Evolutionary conservation across 208 protist genomes (phyloP), one percentile per base, ranked within the genome.

Genomic region (Crithidia acanthocephali): DNA sequence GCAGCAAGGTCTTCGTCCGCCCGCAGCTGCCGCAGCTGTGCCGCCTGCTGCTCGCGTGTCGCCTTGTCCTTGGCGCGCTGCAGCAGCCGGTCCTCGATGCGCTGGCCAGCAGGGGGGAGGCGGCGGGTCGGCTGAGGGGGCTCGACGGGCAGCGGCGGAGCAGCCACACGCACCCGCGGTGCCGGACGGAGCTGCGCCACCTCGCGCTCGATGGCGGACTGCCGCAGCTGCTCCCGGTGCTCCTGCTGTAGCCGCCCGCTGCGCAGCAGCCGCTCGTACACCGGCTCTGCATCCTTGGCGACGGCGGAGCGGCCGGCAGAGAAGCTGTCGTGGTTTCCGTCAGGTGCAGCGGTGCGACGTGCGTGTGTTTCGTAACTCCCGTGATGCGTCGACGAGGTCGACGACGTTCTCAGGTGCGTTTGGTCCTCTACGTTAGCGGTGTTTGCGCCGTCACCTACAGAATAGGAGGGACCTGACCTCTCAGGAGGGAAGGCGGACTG

Each of bases 211-310:
- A 88, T 71, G 13, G 85, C 87, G 37, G 62, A 48, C 61, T 83
- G 65, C 22, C 61, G 55, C 42, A 83, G 58, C 27, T 42, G 53
- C 61, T 91, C 82, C 15, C 69, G 78, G 25, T 70, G 73, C 74
- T 93, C 83, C 62, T 84, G 74, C 47, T 72, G 51, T 18, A 85
- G 58, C 9, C 85, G 55, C 6, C 88, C 91, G 50, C 88, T 88
- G 44, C 90, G 85, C n/a, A 95, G 77, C 15, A 94, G 78, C 13
- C 53, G 57, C 55, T 95, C 91, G 65, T 94, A 81, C 20, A 93
- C 79, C 40, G 84, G 84, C 37, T 67, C 58, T 6, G 18, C n/a
- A n/a, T n/a, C n/a, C n/a, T 47, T 11, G 32, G 33, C 20, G 57
- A 42, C 15, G 55, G 8, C 18, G 57, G 2, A n/a, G 22, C 3